These are phyloP conservation scores for Trichoderma afroharzianum DNA, from an alignment of 2,329 filamentous ascomycete genomes.

Conservation along the genomic window DNA sequence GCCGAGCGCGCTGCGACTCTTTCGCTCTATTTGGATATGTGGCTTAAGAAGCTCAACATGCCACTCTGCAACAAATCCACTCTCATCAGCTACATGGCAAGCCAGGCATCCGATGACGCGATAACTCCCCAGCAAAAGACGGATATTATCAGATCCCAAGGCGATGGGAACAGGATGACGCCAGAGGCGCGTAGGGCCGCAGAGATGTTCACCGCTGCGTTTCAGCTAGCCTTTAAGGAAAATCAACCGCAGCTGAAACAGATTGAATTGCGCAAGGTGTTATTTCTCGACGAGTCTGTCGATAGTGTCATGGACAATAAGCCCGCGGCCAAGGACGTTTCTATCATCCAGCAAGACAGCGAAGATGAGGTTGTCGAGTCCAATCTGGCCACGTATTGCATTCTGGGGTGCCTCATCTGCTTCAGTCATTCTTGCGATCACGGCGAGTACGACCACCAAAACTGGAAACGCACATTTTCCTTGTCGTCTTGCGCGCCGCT, in stretches of 20 bases:
- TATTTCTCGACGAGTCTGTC: slow-evolving; percentile 51
- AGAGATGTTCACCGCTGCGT: slow-evolving; percentile 53
- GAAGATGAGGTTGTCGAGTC: slow-evolving; percentile 43
- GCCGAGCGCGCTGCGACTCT: slow-evolving; percentile 51
- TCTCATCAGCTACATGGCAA: slow-evolving; percentile 52
- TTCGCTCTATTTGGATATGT: slow-evolving; percentile 51
- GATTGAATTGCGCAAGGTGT: slow-evolving; percentile 49
- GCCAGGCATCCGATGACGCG: slow-evolving; percentile 42
- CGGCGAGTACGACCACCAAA: slow-evolving; percentile 54
- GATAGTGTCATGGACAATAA: slow-evolving; percentile 54
- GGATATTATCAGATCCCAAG: slow-evolving; percentile 47
- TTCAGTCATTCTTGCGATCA: slow-evolving; percentile 60
- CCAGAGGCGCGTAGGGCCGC: slow-evolving; percentile 43
- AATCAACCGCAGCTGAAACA: slow-evolving; percentile 33
- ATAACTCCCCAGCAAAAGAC: slow-evolving; percentile 55
- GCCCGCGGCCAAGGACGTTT: slow-evolving; percentile 46
- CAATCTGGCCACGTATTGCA: slow-evolving; percentile 51
- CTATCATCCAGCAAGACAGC: slow-evolving; percentile 32
- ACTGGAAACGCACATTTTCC: slow-evolving; percentile 52
- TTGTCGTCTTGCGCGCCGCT: slow-evolving; percentile 35
- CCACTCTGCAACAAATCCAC: slow-evolving; percentile 50
- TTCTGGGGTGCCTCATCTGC: slow-evolving; percentile 57
- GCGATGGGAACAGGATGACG: slow-evolving; percentile 36
- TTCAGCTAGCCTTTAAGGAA: slow-evolving; percentile 51
- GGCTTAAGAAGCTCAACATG: slow-evolving; percentile 49